A percentile compares a stretch with the other conserved stretches of the same genome.
Conservation (phyloP, 2,329 filamentous ascomycete species). For the Gnomoniopsis smithogilvyi region DNA sequence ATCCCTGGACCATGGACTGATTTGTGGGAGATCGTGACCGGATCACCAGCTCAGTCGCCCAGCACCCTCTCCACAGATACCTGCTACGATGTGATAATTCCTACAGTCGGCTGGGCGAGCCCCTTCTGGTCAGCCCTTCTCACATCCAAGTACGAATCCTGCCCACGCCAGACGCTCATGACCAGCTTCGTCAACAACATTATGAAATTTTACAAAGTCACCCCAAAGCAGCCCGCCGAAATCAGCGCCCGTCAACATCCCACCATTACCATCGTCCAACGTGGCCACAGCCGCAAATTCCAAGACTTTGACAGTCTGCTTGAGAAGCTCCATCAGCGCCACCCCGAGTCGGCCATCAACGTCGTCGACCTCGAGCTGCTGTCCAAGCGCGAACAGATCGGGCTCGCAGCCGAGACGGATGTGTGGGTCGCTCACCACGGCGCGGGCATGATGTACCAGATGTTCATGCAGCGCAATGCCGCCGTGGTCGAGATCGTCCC, state of each 20-base stretch:
- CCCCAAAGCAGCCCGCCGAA: not conserved
- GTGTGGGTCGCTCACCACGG: conserved; percentile 23
- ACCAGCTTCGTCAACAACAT: not conserved
- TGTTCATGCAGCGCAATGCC: conserved; percentile 22
- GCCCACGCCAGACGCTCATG: conserved; percentile 5
- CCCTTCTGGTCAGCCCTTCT: conserved; percentile 6
- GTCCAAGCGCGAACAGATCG: conserved; percentile 20
- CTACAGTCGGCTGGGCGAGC: conserved; percentile 1
- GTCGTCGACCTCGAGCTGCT: conserved; percentile 20
- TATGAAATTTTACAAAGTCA: not conserved
- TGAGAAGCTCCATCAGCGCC: conserved; percentile 3
- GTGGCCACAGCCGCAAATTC: conserved; percentile 4
- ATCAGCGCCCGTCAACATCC: not conserved
- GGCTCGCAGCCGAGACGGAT: conserved; percentile 18
- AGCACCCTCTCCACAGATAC: not conserved
- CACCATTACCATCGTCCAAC: conserved; percentile 5
- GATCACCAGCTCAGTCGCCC: not conserved
- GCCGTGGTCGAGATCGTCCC: conserved; percentile 19
- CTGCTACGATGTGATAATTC: conserved; percentile 6
- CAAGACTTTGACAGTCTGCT: not conserved
- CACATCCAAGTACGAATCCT: conserved; percentile 2
- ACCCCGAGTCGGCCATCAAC: conserved; percentile 13
- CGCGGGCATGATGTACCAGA: conserved; percentile 23
- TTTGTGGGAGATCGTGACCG: not conserved
- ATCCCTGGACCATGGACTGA: conserved; percentile 4